These are phyloP conservation scores for Hexamita inflata DNA, from an alignment of 208 protist species.

Conservation along the genomic window DNA sequence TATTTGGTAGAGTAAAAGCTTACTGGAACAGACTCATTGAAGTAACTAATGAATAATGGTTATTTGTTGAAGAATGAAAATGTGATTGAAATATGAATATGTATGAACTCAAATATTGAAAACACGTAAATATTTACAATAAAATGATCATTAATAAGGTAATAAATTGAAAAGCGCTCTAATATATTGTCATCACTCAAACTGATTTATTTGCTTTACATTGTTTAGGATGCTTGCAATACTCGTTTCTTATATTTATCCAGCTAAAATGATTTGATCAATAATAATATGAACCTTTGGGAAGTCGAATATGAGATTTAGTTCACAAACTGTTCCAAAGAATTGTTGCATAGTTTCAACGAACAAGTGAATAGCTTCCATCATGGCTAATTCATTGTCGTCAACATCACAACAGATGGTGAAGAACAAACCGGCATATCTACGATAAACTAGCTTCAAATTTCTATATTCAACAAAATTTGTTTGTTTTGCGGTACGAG, in stretches of 20 bases:
- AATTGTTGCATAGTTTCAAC: conserved; percentile 83
- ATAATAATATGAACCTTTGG: conserved; percentile 85
- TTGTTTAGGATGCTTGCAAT: conserved; percentile 69
- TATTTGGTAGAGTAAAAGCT: no score
- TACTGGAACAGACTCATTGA: no score
- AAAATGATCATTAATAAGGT: no score
- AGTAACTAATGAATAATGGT: no score
- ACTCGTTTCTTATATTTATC: conserved; percentile 88
- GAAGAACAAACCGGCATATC: conserved; percentile 98
- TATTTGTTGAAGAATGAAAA: no score
- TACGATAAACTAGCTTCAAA: conserved; percentile 86
- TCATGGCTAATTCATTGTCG: conserved; percentile 89
- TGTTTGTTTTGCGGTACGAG: conserved; percentile 67
- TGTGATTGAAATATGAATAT: no score
- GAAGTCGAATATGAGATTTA: conserved; percentile 96
- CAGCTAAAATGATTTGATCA: conserved; percentile 89
- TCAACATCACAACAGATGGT: conserved; percentile 80
- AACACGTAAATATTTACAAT: no score
- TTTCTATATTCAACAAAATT: conserved; percentile 80
- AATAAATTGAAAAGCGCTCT: no score
- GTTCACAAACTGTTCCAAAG: conserved; percentile 97
- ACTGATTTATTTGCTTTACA: conserved; percentile 69
- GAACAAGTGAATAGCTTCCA: conserved; percentile 92
- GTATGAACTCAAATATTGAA: no score
- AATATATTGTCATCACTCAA: conserved; percentile 33